Percentiles rank a stretch among this genome's conserved stretches.
Evolutionary conservation across 306 rosid genomes (phyloP).

Genomic region (Begonia fuchsioides): DNA sequence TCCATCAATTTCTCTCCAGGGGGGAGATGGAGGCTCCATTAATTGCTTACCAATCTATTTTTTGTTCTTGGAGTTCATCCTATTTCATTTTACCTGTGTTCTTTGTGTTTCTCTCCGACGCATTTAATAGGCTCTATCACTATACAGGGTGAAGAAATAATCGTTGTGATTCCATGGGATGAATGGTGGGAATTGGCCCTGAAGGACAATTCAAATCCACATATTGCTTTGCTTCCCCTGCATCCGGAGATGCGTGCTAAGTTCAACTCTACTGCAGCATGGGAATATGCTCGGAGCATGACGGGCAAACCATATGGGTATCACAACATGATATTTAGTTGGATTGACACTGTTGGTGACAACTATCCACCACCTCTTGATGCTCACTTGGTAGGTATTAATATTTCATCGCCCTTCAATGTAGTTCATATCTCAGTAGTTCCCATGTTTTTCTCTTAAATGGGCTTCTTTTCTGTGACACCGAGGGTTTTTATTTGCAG

Average conservation of each 20-base stretch:
- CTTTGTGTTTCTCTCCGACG: too few relatives aligned
- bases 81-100: too few relatives aligned
- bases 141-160: conserved; percentile 85
- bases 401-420: neutral
- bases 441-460: neutral
- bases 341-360: conserved; percentile 93
- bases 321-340: conserved; percentile 97
- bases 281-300: conserved; percentile 93
- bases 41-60: too few relatives aligned
- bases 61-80: too few relatives aligned
- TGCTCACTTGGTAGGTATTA: conserved; percentile 79
- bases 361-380: conserved; percentile 99
- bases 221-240: conserved; percentile 87
- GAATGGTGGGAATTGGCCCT: conserved; percentile 92
- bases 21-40: too few relatives aligned
- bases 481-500: conserved; percentile 24
- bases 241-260: conserved; percentile 64
- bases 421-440: neutral
- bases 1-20: too few relatives aligned
- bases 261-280: conserved; percentile 79
- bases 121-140: too few relatives aligned
- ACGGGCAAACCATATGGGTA: conserved; percentile 97
- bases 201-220: conserved; percentile 83
- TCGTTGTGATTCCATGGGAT: conserved; percentile 81
- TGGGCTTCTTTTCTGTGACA: conserved; percentile 12